A percentile compares a stretch with the other conserved stretches of the same genome.
Evolutionary conservation across 106 monocot species (phyloP).

Genomic region (Apostasia shenzhenica): DNA sequence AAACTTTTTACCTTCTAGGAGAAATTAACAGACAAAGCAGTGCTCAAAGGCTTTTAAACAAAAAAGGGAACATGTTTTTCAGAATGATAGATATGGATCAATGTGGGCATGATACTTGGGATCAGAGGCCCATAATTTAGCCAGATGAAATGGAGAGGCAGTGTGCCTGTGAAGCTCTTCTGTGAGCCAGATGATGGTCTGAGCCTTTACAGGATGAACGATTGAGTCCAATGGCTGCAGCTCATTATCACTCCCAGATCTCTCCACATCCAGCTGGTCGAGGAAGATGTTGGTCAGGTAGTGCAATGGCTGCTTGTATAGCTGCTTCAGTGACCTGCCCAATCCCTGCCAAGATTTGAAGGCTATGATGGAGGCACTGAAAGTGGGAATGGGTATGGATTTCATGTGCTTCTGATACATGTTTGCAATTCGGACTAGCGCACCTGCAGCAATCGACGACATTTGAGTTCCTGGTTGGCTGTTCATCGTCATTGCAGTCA

Average conservation of each 20-base stretch:
- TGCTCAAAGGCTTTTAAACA: too few relatives aligned
- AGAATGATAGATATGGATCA: conserved; percentile 43
- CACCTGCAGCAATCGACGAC: conserved; percentile 34
- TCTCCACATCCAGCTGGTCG: conserved; percentile 52
- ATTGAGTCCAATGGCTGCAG: conserved; percentile 37
- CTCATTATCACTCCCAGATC: conserved; percentile 41
- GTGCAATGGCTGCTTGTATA: conserved; percentile 72
- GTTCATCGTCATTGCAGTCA: too few relatives aligned
- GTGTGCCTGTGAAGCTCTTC: conserved; percentile 80
- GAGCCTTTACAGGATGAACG: conserved; percentile 70
- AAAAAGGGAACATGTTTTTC: too few relatives aligned
- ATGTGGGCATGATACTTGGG: conserved; percentile 56
- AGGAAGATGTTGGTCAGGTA: conserved; percentile 72
- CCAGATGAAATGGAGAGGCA: conserved; percentile 40
- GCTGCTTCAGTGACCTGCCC: conserved; percentile 53
- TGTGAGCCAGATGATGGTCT: conserved; percentile 70
- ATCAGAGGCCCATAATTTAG: conserved; percentile 68
- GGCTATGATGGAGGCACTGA: conserved; percentile 46
- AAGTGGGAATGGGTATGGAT: conserved; percentile 41
- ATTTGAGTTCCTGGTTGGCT: too few relatives aligned
- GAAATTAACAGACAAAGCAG: too few relatives aligned
- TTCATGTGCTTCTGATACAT: conserved; percentile 93
- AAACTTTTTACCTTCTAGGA: too few relatives aligned
- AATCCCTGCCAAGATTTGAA: conserved; percentile 77
- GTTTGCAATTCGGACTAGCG: conserved; percentile 50